Evolutionary conservation across 2,329 filamentous ascomycete genomes (phyloP), one percentile per base, ranked within the genome.

Genomic region (Ambrosiella xylebori): DNA sequence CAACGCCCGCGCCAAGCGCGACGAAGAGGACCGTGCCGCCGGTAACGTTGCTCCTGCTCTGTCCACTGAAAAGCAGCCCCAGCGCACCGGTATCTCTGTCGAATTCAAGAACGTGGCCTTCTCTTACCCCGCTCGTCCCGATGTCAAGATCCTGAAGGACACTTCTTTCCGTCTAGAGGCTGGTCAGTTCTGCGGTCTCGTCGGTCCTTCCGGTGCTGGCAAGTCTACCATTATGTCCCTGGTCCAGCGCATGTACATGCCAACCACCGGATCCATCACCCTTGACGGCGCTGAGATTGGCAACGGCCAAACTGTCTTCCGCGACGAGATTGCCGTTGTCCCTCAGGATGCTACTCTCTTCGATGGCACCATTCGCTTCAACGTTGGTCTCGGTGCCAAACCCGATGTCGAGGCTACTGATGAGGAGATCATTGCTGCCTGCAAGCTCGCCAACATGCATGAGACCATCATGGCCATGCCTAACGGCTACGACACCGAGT

Each of bases 401-500:
- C 81, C 80, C 1, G 76, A 73, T 11, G 70, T 76, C 45, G 74
- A 76, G 39, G 77, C 77, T 1, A 77, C 74, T 0, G 71, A 80
- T 50, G 76, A 72, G 7, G 82, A 86, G 52, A 81, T 87, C 51
- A 74, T 82, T 62, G 77, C 79, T 57, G 84, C 84, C 0, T 86
- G 83, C 65, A 75, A 76, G 59, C 69, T 84, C 13, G 83, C 83
- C 40, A 84, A 85, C 65, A 85, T 88, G 61, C 82, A 87, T 68
- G 80, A 86, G 35, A 80, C 78, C 27, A 84, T 88, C 63, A 69
- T 72, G 59, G 69, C 74, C 0, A 69, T 88, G 13, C 82, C 82
- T 0, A 70, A 83, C 12, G 81, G 82, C 0, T 87, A 87, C 65
- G 69, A 83, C 11, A 86, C 83, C 0, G 75, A 78, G 61, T 74